These are phyloP conservation scores for Mycogone perniciosa DNA, from an alignment of 2,329 filamentous ascomycete genomes.

Conservation along the genomic window DNA sequence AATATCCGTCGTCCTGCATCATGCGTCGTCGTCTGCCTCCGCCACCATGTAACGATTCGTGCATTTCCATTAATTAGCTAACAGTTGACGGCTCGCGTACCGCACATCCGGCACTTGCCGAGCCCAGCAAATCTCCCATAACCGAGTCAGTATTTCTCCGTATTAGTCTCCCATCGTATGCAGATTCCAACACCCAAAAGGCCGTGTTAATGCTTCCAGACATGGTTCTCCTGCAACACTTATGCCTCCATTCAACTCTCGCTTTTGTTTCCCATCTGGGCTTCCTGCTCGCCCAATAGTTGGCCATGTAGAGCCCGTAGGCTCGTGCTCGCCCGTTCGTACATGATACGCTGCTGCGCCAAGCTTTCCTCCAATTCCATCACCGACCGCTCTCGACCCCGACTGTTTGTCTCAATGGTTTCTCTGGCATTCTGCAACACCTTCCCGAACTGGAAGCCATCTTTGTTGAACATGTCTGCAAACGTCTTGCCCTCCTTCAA, in stretches of 20 bases:
- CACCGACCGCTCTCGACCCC: conserved; percentile 5
- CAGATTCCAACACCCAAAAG: neutral
- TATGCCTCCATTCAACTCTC: neutral
- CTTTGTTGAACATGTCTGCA: conserved; percentile 14
- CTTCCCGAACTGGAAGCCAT: conserved; percentile 16
- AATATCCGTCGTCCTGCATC: neutral
- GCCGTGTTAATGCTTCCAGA: neutral
- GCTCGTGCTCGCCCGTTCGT: conserved; percentile 16
- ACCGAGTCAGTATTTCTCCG: neutral
- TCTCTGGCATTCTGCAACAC: conserved; percentile 8
- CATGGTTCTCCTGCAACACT: neutral
- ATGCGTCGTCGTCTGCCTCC: neutral
- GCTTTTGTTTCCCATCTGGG: neutral
- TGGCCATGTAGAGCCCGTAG: conserved; percentile 18
- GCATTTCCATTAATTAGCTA: neutral
- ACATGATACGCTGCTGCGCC: conserved; percentile 14
- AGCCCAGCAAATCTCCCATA: conserved; percentile 1
- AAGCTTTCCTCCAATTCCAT: conserved; percentile 12
- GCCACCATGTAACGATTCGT: neutral
- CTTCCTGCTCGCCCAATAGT: conserved; percentile 11
- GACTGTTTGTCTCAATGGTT: conserved; percentile 9
- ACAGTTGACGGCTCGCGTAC: too few relatives aligned
- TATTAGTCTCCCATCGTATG: too few relatives aligned
- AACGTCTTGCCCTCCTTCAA: conserved; percentile 16
- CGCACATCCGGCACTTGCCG: conserved; percentile 1